These are phyloP conservation scores for button mushroom (Agaricus bisporus) DNA, from an alignment of 768 basidiomycete genomes.

Conservation along the genomic window DNA sequence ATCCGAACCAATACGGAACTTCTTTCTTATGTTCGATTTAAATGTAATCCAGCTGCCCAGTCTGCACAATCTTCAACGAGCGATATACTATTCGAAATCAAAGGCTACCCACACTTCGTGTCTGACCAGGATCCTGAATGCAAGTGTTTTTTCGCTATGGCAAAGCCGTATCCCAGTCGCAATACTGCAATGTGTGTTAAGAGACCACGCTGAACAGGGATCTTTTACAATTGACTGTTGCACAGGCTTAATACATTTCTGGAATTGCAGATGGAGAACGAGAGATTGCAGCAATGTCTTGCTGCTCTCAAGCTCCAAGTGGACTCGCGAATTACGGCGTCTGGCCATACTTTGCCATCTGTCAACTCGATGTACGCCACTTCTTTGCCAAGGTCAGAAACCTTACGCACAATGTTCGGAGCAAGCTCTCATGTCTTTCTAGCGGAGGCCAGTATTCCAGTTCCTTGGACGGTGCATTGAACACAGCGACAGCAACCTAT, in stretches of 20 bases:
- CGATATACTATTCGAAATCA: slow-evolving; percentile 66
- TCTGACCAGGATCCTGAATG: slow-evolving; percentile 29
- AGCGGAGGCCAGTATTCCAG: neutral
- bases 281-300: slow-evolving; percentile 62
- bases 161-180: slow-evolving; percentile 72
- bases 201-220: neutral
- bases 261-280: slow-evolving; percentile 87
- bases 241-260: slow-evolving; percentile 64
- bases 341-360: slow-evolving; percentile 18
- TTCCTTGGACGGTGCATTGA: neutral
- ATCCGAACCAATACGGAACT: slow-evolving; percentile 45
- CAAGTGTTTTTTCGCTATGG: slow-evolving; percentile 68
- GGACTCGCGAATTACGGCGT: slow-evolving; percentile 18
- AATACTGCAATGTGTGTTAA: slow-evolving; percentile 56
- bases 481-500: neutral
- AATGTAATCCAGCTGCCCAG: slow-evolving; percentile 29
- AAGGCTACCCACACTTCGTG: slow-evolving; percentile 53
- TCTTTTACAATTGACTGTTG: neutral
- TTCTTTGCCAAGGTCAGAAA: slow-evolving; percentile 18
- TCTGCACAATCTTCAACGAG: slow-evolving; percentile 22
- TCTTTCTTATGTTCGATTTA: slow-evolving; percentile 55
- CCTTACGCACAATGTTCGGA: neutral
- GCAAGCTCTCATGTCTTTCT: slow-evolving; percentile 5
- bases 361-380: slow-evolving; percentile 30
- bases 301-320: slow-evolving; percentile 31